Evolutionary conservation across 2,329 filamentous ascomycete genomes (phyloP), one percentile per base, ranked within the genome.

Genomic region (Alternaria sp.): DNA sequence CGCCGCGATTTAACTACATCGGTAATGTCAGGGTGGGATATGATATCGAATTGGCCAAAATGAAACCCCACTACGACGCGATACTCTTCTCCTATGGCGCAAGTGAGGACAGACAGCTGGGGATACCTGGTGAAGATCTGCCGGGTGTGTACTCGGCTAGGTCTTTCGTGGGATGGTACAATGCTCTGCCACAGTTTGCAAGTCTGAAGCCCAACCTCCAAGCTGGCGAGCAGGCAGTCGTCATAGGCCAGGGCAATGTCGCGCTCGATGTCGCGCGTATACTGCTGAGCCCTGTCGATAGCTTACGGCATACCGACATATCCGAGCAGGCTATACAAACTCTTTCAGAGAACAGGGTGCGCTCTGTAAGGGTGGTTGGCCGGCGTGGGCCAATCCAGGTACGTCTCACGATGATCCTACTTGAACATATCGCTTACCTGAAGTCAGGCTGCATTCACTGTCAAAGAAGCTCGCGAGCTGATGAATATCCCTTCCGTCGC

Each of bases 91-190:
- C 95, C 0, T 99, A 99, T 70, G 95, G 95, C 14, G 94, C 95
- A 3, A 91, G 92, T 0, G 87, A 91, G 74, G 95, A 99, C 76
- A 89, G 88, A 65, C 88, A 86, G 56, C 84, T 99, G 0, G 89
- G 87, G 0, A 88, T 99, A 36, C 88, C 91, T 0, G 94, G 94
- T 8, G 95, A 99, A 73, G 85, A 89, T 6, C 81, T 95, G 7
- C 82, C 84, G 26, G 92, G 92, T 3, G 88, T 98, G 18, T 90
- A 93, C 75, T 97, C 94, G 7, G 95, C 95, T 2, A 88, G 95
- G 28, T 90, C 93, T 39, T 97, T 98, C 76, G 95, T 99, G 1
- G 95, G 94, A 18, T 99, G 95, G 95, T 99, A 99, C 79, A 99
- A 99, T 78, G 95, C 95, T 3, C 84, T 97, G 3, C 95, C 95